Percentiles rank a stretch among this genome's conserved stretches.
Evolutionary conservation across 2,329 filamentous ascomycete species (phyloP).

Genomic region (Xylaria multiplex): DNA sequence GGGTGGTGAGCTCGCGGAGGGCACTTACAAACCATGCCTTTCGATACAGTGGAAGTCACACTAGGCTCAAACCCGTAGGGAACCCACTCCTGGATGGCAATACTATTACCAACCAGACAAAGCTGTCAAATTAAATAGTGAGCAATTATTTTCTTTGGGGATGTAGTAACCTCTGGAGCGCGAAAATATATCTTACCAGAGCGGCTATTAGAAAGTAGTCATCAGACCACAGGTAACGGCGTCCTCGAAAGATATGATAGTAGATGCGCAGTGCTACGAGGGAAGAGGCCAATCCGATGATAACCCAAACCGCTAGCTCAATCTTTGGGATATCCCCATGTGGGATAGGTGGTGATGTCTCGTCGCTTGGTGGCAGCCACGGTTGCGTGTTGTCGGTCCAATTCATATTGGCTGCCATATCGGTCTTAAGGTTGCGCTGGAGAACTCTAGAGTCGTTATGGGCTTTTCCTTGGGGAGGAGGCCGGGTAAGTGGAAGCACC

Average conservation of each 20-base stretch:
- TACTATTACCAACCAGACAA: conserved; percentile 30
- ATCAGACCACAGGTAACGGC: conserved; percentile 32
- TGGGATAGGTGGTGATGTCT: conserved; percentile 15
- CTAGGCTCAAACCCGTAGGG: conserved; percentile 33
- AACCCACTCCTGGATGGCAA: conserved; percentile 30
- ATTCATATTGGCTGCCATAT: conserved; percentile 1
- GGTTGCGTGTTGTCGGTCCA: conserved; percentile 14
- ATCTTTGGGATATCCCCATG: conserved; percentile 17
- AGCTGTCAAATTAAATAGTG: conserved; percentile 13
- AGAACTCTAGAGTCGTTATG: not conserved
- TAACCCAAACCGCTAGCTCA: conserved; percentile 19
- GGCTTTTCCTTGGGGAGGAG: too few relatives aligned
- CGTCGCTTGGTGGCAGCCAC: conserved; percentile 29
- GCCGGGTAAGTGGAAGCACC: not conserved
- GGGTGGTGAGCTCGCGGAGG: not conserved
- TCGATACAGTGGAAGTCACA: conserved; percentile 9
- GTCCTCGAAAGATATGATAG: conserved; percentile 31
- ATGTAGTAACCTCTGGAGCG: not conserved
- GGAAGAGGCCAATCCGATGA: conserved; percentile 19
- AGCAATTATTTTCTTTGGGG: not conserved
- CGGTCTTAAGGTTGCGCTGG: not conserved
- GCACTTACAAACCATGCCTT: conserved; percentile 29
- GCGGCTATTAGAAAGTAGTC: conserved; percentile 36
- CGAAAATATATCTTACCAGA: conserved; percentile 25
- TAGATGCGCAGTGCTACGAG: conserved; percentile 30